A percentile compares a stretch with the other conserved stretches of the same genome.
phyloP scores from a whole-genome alignment of 179 eudicot genomes.

The Patellifolia procumbens region DNA sequence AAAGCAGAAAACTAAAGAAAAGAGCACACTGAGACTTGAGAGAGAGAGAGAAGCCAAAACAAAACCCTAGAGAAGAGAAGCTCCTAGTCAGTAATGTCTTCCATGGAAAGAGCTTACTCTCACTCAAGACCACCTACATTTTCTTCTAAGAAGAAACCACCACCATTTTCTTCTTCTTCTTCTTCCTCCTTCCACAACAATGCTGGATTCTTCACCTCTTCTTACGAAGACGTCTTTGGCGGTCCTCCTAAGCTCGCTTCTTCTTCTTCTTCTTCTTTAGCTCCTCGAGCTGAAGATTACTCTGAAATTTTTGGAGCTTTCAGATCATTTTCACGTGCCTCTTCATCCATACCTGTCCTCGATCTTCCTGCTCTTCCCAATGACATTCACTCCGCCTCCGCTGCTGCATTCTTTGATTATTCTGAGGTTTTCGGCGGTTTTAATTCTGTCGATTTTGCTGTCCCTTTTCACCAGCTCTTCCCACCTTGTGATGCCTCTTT shows the following conservation, averaged over 20 bases:
- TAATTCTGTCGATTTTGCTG: constrained; percentile 46
- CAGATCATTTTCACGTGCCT: constrained; percentile 47
- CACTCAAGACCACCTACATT: constrained; percentile 32
- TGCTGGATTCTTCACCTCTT: constrained; percentile 36
- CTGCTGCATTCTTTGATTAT: constrained; percentile 42
- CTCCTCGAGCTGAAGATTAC: constrained; percentile 71
- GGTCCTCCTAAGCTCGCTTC: constrained; percentile 51
- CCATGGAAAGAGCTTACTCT: constrained; percentile 33
- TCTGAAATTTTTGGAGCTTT: constrained; percentile 70
- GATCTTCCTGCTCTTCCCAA: constrained; percentile 55
- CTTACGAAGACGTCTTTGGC: constrained; percentile 77
- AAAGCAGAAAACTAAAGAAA: not conserved
- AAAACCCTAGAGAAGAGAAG: not conserved
- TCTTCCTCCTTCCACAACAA: constrained; percentile 25
- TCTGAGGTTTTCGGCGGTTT: constrained; percentile 62
- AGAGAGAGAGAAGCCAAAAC: not conserved
- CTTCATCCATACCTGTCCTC: constrained; percentile 66
- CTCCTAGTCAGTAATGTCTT: constrained; percentile 13
- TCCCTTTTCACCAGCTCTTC: constrained; percentile 46
- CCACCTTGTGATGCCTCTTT: constrained; percentile 27
- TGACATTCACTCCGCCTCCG: constrained; percentile 31
- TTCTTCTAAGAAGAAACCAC: constrained; percentile 31
- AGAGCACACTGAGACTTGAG: constrained; percentile 13
- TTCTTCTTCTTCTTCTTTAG: constrained; percentile 37
- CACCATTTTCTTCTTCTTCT: constrained; percentile 17